A percentile compares a stretch with the other conserved stretches of the same genome.
Conservation (phyloP, 106 monocot genomes). For the Hemerocallis citrina region DNA sequence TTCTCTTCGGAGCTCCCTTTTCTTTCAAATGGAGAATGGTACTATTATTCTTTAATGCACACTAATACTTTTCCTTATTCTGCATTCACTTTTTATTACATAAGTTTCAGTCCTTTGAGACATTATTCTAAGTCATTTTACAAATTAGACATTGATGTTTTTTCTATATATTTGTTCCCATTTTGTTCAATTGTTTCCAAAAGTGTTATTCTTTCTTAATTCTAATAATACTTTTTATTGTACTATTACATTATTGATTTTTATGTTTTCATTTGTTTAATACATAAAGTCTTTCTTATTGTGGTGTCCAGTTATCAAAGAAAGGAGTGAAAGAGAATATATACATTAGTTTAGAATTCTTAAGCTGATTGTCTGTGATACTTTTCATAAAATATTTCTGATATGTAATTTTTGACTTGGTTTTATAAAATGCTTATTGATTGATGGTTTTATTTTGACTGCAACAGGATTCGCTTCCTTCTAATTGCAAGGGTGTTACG, state of each 20-base stretch:
- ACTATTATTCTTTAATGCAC: conserved; percentile 11
- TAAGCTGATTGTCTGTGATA: not conserved
- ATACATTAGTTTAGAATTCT: not conserved
- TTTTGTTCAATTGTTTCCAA: too few species aligned
- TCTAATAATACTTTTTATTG: too few species aligned
- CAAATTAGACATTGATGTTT: not conserved
- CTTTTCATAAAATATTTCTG: too few species aligned
- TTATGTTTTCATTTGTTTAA: too few species aligned
- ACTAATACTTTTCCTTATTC: not conserved
- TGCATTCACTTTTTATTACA: not conserved
- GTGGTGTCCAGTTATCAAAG: too few species aligned
- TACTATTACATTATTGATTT: too few species aligned
- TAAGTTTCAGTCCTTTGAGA: not conserved
- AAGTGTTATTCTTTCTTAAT: too few species aligned
- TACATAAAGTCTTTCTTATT: too few species aligned
- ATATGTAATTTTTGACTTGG: not conserved
- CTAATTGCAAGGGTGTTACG: conserved; percentile 91
- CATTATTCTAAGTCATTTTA: too few species aligned
- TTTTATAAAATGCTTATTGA: not conserved
- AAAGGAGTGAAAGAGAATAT: too few species aligned
- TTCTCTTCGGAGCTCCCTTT: conserved; percentile 71
- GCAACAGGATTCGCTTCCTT: conserved; percentile 90
- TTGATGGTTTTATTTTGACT: conserved; percentile 5
- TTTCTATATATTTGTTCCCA: not conserved
- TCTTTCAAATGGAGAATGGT: conserved; percentile 99